Conservation (phyloP, 345 rosid species). For the Melaleuca alternifolia region DNA sequence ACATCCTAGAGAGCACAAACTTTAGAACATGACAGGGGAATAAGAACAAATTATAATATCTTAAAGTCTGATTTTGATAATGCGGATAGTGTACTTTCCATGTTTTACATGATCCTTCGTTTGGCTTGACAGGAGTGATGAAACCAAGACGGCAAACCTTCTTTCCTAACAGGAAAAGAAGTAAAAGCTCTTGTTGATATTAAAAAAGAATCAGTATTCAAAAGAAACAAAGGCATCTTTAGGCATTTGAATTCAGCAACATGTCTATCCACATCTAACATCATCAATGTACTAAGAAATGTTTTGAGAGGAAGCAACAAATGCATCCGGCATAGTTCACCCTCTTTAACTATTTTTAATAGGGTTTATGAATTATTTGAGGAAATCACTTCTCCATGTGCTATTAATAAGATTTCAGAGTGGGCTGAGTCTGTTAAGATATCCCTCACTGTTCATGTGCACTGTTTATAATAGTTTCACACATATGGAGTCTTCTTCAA, state of each 20-base stretch:
- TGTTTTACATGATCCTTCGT: constrained; percentile 66
- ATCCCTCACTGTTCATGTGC: not conserved
- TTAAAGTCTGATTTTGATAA: not conserved
- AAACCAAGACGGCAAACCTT: constrained; percentile 57
- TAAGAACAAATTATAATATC: not conserved
- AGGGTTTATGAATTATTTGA: not conserved
- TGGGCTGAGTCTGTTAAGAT: not conserved
- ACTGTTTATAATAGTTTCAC: not conserved
- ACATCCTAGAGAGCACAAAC: not conserved
- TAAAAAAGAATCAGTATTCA: not conserved
- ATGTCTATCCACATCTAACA: not conserved
- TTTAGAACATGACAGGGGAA: not conserved
- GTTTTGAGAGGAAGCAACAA: not conserved
- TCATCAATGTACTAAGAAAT: not conserved
- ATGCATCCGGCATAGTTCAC: not conserved
- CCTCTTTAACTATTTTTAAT: not conserved
- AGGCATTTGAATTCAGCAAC: not conserved
- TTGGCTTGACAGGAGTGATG: constrained; percentile 68
- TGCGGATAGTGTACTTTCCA: constrained; percentile 23
- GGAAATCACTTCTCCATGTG: not conserved
- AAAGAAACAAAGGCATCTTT: not conserved
- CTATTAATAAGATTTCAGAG: not conserved
- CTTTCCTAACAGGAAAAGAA: constrained; percentile 34
- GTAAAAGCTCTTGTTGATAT: not conserved
- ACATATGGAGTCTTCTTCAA: not conserved